A percentile compares a stretch with the other conserved stretches of the same genome.
These are phyloP conservation scores for Colletotrichum navitas DNA, from an alignment of 2,329 filamentous ascomycete genomes.

Conservation along the genomic window DNA sequence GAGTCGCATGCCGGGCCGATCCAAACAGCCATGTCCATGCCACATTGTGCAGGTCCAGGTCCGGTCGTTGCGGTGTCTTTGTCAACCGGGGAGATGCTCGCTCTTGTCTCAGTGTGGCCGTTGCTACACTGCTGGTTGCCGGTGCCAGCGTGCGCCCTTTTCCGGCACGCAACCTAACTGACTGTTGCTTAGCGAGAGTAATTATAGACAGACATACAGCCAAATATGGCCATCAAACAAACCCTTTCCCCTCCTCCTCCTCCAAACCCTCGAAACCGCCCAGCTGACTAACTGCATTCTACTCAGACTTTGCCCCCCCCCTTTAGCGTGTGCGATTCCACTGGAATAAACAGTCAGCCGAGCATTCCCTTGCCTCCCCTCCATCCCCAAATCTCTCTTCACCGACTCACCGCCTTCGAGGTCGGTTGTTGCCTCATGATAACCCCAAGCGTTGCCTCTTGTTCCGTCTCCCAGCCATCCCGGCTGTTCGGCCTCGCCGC, in stretches of 20 bases:
- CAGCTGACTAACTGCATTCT: conserved; percentile 1
- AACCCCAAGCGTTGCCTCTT: neutral
- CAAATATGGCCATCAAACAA: neutral
- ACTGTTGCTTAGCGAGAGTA: too few species aligned
- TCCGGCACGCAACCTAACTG: too few species aligned
- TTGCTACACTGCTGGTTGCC: too few species aligned
- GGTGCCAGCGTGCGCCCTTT: conserved; percentile 9
- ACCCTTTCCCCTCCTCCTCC: neutral
- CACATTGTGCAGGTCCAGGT: too few species aligned
- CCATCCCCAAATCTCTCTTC: too few species aligned
- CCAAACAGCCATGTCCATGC: neutral
- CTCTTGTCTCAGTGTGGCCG: neutral
- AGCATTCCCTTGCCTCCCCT: neutral
- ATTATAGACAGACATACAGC: neutral
- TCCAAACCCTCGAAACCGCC: neutral
- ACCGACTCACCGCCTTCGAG: neutral
- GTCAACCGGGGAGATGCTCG: conserved; percentile 9
- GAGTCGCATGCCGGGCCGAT: conserved; percentile 6
- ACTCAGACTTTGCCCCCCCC: neutral
- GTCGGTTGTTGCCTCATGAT: neutral
- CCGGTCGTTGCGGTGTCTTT: neutral
- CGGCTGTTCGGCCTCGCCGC: conserved; percentile 10
- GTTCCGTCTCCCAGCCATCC: neutral
- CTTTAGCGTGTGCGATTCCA: too few species aligned
- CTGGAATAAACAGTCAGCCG: neutral